Conservation (phyloP, 352 stramenopile genomes). For the Phytophthora sansomeana region DNA sequence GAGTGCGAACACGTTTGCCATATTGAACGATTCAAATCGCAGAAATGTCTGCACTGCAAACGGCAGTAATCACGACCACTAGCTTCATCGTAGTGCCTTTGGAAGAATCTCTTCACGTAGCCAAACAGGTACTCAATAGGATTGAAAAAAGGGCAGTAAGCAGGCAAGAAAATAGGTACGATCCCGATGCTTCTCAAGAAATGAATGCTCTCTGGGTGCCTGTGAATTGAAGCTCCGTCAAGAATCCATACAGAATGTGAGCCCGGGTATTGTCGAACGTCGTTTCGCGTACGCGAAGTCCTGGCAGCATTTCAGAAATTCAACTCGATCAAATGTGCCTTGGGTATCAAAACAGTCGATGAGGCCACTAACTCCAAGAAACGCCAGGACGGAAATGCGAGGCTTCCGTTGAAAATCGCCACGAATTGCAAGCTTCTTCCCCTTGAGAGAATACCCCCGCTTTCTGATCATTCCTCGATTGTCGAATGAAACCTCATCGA, state of each 20-base stretch:
- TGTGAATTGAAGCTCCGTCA: constrained; percentile 33
- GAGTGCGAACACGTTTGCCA: constrained; percentile 18
- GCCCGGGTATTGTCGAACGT: constrained; percentile 26
- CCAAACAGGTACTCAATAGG: constrained; percentile 46
- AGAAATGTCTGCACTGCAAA: constrained; percentile 18
- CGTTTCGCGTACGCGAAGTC: constrained; percentile 14
- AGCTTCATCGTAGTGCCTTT: constrained; percentile 24
- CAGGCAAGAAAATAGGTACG: constrained; percentile 36
- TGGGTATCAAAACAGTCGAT: constrained; percentile 36
- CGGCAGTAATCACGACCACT: constrained; percentile 10
- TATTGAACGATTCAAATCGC: constrained; percentile 12
- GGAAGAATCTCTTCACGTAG: constrained; percentile 18
- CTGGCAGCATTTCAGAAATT: constrained; percentile 32
- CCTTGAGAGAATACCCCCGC: constrained; percentile 26
- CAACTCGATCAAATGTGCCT: constrained; percentile 33
- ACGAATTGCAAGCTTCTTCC: constrained; percentile 31
- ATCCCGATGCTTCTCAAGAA: constrained; percentile 34
- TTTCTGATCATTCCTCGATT: constrained; percentile 37
- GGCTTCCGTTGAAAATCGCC: constrained; percentile 36
- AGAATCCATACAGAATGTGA: constrained; percentile 35
- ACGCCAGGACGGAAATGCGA: constrained; percentile 24
- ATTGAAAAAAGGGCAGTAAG: constrained; percentile 45
- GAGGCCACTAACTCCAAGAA: constrained; percentile 23
- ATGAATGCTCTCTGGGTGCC: constrained; percentile 35
- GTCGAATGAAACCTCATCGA: constrained; percentile 46